phyloP scores from a whole-genome alignment of 2,329 filamentous ascomycete genomes.

The Emergomyces pasteurianus region DNA sequence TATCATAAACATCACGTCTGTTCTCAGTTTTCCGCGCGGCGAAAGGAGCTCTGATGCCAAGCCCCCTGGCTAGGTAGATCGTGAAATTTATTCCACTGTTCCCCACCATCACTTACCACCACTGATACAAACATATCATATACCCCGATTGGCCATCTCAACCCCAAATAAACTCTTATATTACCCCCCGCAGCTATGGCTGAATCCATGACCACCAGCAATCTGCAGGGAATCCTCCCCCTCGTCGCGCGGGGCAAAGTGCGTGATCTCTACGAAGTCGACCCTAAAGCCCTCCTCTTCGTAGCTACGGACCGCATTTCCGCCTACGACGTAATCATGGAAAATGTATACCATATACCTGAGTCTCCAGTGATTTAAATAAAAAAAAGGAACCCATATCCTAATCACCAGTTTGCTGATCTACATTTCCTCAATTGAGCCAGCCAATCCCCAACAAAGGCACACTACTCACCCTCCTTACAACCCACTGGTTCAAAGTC shows the following conservation, averaged over 20 bases:
- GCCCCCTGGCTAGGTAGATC: neutral
- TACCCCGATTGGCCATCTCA: neutral
- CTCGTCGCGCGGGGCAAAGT: constrained; percentile 59
- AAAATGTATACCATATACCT: constrained; percentile 45
- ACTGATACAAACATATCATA: neutral
- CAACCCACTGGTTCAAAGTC: constrained; percentile 55
- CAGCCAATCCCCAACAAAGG: constrained; percentile 59
- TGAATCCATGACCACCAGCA: constrained; percentile 28
- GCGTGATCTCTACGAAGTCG: constrained; percentile 65
- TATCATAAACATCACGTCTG: neutral
- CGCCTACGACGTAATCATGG: constrained; percentile 85
- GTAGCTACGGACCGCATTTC: constrained; percentile 84
- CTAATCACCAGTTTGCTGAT: neutral
- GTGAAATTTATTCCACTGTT: neutral
- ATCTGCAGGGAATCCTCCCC: constrained; percentile 34
- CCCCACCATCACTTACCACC: neutral
- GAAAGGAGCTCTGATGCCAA: neutral
- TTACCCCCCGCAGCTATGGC: constrained; percentile 17
- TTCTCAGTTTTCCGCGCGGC: neutral
- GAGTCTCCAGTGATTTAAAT: neutral
- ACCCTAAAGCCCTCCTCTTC: constrained; percentile 62
- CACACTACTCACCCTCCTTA: constrained; percentile 54
- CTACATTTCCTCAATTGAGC: neutral
- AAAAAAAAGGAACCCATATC: neutral
- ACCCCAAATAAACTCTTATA: neutral